A percentile compares a stretch with the other conserved stretches of the same genome.
These are phyloP conservation scores for Fusarium brachygibbosum DNA, from an alignment of 2,329 filamentous ascomycete genomes.

Conservation along the genomic window DNA sequence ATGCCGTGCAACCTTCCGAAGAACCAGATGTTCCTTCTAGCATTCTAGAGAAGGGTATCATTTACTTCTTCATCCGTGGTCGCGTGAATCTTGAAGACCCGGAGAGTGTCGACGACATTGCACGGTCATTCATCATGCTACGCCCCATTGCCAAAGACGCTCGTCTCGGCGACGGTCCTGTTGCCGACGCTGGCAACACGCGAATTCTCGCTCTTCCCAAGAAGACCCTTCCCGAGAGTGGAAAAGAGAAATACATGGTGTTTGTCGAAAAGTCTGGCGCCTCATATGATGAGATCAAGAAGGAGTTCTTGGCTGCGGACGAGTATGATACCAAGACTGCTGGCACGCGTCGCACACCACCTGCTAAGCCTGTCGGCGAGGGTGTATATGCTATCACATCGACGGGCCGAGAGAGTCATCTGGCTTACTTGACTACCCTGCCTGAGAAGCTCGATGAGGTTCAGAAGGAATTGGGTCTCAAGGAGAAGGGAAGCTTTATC, in stretches of 20 bases:
- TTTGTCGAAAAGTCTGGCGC: conserved; percentile 83
- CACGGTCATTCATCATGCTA: conserved; percentile 83
- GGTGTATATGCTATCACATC: conserved; percentile 86
- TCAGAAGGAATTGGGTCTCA: conserved; percentile 80
- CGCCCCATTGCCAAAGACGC: conserved; percentile 78
- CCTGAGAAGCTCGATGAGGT: conserved; percentile 77
- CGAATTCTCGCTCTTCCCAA: conserved; percentile 85
- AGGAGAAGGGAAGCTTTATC: conserved; percentile 80
- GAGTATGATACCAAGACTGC: conserved; percentile 83
- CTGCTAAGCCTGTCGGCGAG: conserved; percentile 82
- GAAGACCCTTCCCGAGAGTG: conserved; percentile 80
- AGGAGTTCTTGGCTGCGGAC: conserved; percentile 74
- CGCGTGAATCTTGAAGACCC: conserved; percentile 81
- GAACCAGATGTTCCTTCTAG: conserved; percentile 58
- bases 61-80: conserved; percentile 91
- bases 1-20: conserved; percentile 38
- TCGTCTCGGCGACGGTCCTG: conserved; percentile 65
- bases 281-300: conserved; percentile 77
- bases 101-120: conserved; percentile 77
- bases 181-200: conserved; percentile 69
- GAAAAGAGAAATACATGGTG: conserved; percentile 79
- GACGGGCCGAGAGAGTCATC: conserved; percentile 78
- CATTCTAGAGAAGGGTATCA: conserved; percentile 87
- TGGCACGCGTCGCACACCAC: conserved; percentile 76
- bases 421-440: conserved; percentile 84